Base-by-base conservation (phyloP, 179 eudicot genomes). In the Gypsophila paniculata region DNA sequence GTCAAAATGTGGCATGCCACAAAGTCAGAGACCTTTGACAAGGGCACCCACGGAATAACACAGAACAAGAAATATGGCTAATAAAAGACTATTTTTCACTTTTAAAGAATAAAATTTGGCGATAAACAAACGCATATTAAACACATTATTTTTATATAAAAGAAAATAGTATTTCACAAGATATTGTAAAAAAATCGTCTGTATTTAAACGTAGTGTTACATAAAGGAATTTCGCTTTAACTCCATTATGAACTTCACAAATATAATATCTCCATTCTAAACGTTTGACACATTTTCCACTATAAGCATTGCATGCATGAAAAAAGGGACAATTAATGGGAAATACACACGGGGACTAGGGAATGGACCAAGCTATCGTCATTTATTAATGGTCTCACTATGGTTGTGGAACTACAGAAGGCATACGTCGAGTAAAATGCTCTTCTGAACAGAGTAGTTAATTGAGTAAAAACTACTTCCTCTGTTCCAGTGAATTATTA, bases 1-100 rank as follows among this genome's bases (percentile, higher is more conserved):
- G 75, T 76, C 79, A 76, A 76, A 76, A 60, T 18, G 51, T 32
- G 42, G 73, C 48, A 74, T 34, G 46, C 19, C 26, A 52, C 72
- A 19, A 74, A 42, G 65, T n/a, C 21, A 51, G 60, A 38, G 48
- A 12, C 36, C 66, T 19, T 76, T 48, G 79, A 14, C 42, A 39
- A 70, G 66, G 15, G 79, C 63, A 75, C 75, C 75, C 57, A n/a
- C n/a, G n/a, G n/a, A n/a, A n/a, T n/a, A n/a, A 57, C 59, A 76
- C 21, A 17, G 62, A 18, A 18, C 75, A 23, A 76, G 51, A 70
- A 64, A 29, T 29, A 29, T 1, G 34, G 1, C 34, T 29, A 29
- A 29, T 29, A 4, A 29, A 29, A 29, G 1, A 29, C 4, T 4
- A 29, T 29, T 29, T 29, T 29, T 29, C 4, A 29, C 34, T 29